phyloP scores from a whole-genome alignment of 768 basidiomycete species.

The Amanita muscaria region DNA sequence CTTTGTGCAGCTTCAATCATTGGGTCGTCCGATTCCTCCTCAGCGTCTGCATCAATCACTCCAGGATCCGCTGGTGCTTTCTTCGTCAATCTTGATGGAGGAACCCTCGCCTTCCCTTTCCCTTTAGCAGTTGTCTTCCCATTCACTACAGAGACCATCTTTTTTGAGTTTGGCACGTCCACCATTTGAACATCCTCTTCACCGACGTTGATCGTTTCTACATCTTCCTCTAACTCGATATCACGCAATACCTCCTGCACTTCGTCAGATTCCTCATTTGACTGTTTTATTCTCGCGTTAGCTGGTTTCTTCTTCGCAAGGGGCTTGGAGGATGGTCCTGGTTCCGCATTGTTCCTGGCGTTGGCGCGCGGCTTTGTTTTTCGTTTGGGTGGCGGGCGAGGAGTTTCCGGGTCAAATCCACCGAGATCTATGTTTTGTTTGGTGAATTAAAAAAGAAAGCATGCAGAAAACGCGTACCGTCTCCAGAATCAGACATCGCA shows the following conservation, averaged over 20 bases:
- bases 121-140: constrained; percentile 21
- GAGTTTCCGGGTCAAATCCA: constrained; percentile 1
- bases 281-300: neutral
- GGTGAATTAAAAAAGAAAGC: neutral
- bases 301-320: neutral
- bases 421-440: constrained; percentile 1
- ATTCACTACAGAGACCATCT: constrained; percentile 12
- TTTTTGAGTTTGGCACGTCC: constrained; percentile 1
- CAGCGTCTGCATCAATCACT: constrained; percentile 17
- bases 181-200: constrained; percentile 10
- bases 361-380: neutral
- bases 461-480: constrained; percentile 6
- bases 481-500: constrained; percentile 7
- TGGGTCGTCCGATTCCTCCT: constrained; percentile 16
- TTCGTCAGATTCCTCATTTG: constrained; percentile 1
- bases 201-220: constrained; percentile 10
- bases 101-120: constrained; percentile 27
- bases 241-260: constrained; percentile 9
- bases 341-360: neutral
- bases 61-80: constrained; percentile 7
- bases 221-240: constrained; percentile 9
- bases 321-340: constrained; percentile 6
- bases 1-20: constrained; percentile 11
- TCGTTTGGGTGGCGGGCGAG: constrained; percentile 3
- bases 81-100: constrained; percentile 9